Conservation (phyloP, 2,329 filamentous ascomycete genomes). For the Hortaea werneckii region DNA sequence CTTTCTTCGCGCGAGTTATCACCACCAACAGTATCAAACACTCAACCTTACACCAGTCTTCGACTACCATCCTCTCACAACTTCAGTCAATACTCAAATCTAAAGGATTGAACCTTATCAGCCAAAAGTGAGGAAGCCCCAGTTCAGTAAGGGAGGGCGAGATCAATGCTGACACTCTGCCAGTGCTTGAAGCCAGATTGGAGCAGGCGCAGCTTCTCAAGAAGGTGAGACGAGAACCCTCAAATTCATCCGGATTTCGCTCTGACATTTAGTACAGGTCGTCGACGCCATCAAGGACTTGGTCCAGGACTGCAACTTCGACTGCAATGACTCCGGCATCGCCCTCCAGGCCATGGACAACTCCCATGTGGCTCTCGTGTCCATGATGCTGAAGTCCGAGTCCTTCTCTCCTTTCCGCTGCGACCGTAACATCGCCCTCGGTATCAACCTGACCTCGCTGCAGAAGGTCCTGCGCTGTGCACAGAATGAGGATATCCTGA, state of each 20-base stretch:
- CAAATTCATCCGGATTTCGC: neutral
- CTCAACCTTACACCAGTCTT: too few relatives aligned
- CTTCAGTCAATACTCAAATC: too few relatives aligned
- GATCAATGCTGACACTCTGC: neutral
- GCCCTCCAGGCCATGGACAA: constrained; percentile 99
- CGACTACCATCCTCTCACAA: too few relatives aligned
- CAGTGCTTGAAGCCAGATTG: constrained; percentile 89
- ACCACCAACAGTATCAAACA: neutral
- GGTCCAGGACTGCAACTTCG: constrained; percentile 99
- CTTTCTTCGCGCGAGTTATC: neutral
- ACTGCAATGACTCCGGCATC: constrained; percentile 99
- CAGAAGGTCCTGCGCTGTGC: constrained; percentile 95
- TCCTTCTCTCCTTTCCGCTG: constrained; percentile 92
- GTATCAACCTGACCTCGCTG: constrained; percentile 90
- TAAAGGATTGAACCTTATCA: too few relatives aligned
- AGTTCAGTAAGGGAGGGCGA: too few relatives aligned
- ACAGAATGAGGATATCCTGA: constrained; percentile 88
- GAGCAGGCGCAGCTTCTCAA: constrained; percentile 90
- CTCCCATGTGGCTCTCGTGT: constrained; percentile 96
- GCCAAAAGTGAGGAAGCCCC: too few relatives aligned
- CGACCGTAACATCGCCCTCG: constrained; percentile 96
- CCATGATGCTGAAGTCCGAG: constrained; percentile 96
- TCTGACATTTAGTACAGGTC: constrained; percentile 47
- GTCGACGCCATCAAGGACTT: constrained; percentile 99
- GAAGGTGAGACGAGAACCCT: constrained; percentile 54